These are phyloP conservation scores for Pleurotus eryngii DNA, from an alignment of 768 basidiomycete genomes.

Conservation along the genomic window DNA sequence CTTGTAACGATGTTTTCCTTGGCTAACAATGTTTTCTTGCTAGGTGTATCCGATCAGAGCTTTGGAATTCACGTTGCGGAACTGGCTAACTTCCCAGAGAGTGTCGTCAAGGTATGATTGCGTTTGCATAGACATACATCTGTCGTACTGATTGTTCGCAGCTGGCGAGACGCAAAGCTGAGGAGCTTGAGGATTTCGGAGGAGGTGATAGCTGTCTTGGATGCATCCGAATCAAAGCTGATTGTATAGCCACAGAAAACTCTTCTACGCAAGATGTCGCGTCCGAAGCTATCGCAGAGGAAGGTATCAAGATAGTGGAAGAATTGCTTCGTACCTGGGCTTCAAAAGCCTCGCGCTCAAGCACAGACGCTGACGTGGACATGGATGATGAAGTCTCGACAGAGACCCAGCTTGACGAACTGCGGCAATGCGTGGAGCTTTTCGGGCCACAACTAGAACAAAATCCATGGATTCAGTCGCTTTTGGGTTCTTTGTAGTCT, in stretches of 20 bases:
- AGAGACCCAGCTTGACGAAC: constrained; percentile 44
- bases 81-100: constrained; percentile 96
- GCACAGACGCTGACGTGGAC: constrained; percentile 41
- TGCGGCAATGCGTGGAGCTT: constrained; percentile 62
- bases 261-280: constrained; percentile 37
- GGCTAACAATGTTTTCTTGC: neutral
- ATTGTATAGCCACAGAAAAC: constrained; percentile 10
- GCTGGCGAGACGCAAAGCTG: constrained; percentile 91
- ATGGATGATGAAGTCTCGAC: constrained; percentile 35
- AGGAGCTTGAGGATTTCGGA: constrained; percentile 86
- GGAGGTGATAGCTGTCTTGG: constrained; percentile 29
- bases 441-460: constrained; percentile 69
- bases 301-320: constrained; percentile 80
- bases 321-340: constrained; percentile 70
- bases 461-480: constrained; percentile 73
- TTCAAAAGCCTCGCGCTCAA: constrained; percentile 27
- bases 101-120: constrained; percentile 71
- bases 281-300: constrained; percentile 60
- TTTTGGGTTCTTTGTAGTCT: constrained; percentile 40
- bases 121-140: neutral
- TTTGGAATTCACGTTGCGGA: constrained; percentile 98
- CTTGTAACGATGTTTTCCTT: neutral
- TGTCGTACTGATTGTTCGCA: constrained; percentile 20
- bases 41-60: constrained; percentile 92
- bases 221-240: constrained; percentile 5